Evolutionary conservation across 192 early-diverging fungal species (phyloP).

Genomic region (Backusella australiensis): DNA sequence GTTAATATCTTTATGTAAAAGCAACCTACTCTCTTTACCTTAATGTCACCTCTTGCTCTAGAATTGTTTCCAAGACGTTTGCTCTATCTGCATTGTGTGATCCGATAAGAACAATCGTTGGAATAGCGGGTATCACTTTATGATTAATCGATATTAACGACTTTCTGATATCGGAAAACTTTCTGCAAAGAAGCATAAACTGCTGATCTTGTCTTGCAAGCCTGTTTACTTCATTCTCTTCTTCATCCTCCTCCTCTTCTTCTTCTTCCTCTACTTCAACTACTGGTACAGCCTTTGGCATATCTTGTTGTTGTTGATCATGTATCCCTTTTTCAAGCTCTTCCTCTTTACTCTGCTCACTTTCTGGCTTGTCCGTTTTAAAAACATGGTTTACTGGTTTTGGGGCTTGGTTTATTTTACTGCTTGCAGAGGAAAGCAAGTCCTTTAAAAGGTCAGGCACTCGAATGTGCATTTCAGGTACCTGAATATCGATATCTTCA

Average conservation of each 20-base stretch:
- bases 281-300: not conserved
- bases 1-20: not conserved
- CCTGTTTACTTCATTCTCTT: slow-evolving; percentile 33
- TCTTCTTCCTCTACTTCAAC: not conserved
- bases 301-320: not conserved
- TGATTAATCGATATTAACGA: slow-evolving; percentile 84
- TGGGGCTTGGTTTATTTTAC: not conserved
- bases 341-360: slow-evolving; percentile 14
- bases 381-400: slow-evolving; percentile 6
- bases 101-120: slow-evolving; percentile 85
- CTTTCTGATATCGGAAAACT: slow-evolving; percentile 91
- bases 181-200: slow-evolving; percentile 85
- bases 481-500: slow-evolving; percentile 30
- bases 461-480: slow-evolving; percentile 42
- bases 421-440: slow-evolving; percentile 13
- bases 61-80: slow-evolving; percentile 82
- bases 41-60: slow-evolving; percentile 79
- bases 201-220: slow-evolving; percentile 57
- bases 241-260: slow-evolving; percentile 30
- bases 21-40: slow-evolving; percentile 44
- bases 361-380: not conserved
- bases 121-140: slow-evolving; percentile 76
- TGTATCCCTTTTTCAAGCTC: slow-evolving; percentile 26
- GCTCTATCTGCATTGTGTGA: slow-evolving; percentile 81
- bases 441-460: slow-evolving; percentile 35